Evolutionary conservation across 371 early-diverging fungal genomes (phyloP), one percentile per base, ranked within the genome.

Genomic region (Dentiscutata heterogama): DNA sequence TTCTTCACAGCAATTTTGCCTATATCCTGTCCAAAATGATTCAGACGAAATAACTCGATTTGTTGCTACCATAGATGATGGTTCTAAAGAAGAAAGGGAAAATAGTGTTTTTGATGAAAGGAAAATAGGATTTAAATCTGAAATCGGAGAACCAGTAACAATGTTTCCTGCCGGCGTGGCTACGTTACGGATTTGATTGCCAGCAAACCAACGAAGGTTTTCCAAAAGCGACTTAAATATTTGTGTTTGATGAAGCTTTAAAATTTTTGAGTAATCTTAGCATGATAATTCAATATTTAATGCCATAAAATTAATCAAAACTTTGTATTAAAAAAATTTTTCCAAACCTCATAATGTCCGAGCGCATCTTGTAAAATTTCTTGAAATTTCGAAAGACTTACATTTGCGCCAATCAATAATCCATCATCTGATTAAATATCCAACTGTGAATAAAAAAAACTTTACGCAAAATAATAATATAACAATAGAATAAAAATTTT

Each of bases 111-210:
- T 88, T 68, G 92, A 84, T 20, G 94, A 92, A 14, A 95, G 86
- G 54, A 93, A 91, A 61, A 94, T 93, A 3, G 96, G 96, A 86
- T 94, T 95, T 71, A 95, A 86, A 82, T 95, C 95, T 20, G 94
- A 94, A 70, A 94, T 94, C 18, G 96, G 95, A 51, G 92, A 91
- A 16, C 95, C 96, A 6, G 96, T 95, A 25, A 89, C 92, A 63
- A 95, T 91, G 85, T 95, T 95, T 31, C 96, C 96, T 27, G 93
- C 96, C 58, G 94, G 86, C 2, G 93, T 92, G 16, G 94, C 94
- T 4, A 94, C 93, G 83, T 94, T 95, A 79, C 96, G 89, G 83
- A 95, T 93, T 86, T 95, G 96, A 70, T 85, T 86, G 53, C 95
- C 93, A 7, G 95, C 95, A 88, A 95, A 94, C 87, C 90, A 93